These are phyloP conservation scores for Rhodotorula sp. DNA, from an alignment of 1,284 basidiomycete species.

Conservation along the genomic window DNA sequence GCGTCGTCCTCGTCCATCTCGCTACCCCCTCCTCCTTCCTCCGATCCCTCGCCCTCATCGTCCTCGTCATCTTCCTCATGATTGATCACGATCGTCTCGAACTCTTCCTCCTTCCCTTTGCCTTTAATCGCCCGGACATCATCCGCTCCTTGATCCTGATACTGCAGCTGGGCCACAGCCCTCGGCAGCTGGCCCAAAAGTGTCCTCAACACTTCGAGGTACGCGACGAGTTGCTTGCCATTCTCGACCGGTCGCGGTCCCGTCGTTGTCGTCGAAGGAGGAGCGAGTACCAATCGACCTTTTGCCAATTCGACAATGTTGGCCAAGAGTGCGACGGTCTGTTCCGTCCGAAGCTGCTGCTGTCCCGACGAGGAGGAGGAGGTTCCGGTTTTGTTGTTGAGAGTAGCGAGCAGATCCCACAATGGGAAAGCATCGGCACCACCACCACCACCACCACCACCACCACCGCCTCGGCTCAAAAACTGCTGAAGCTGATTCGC, in stretches of 20 bases:
- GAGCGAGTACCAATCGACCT: not conserved
- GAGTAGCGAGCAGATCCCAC: constrained; percentile 62
- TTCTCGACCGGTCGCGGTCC: constrained; percentile 47
- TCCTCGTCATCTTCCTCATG: constrained; percentile 28
- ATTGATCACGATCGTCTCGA: constrained; percentile 30
- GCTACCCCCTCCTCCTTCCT: constrained; percentile 42
- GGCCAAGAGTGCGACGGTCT: not conserved
- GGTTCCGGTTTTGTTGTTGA: constrained; percentile 59
- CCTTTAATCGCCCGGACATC: too few relatives aligned
- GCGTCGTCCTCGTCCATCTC: not conserved
- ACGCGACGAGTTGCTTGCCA: constrained; percentile 55
- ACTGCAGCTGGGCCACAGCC: constrained; percentile 49
- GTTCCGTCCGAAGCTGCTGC: not conserved
- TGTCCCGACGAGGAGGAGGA: not conserved
- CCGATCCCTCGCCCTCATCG: constrained; percentile 55
- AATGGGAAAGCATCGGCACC: too few relatives aligned
- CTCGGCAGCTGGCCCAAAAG: constrained; percentile 60
- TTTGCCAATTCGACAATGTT: constrained; percentile 2
- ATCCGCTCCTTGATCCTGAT: too few relatives aligned
- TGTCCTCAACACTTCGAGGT: constrained; percentile 58
- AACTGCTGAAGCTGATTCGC: constrained; percentile 49
- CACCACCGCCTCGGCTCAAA: too few relatives aligned
- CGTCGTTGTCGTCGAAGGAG: too few relatives aligned
- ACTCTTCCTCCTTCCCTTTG: constrained; percentile 20
- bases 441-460: too few relatives aligned